A percentile compares a stretch with the other conserved stretches of the same genome.
These are phyloP conservation scores for Macrophomina tecta DNA, from an alignment of 2,329 filamentous ascomycete genomes.

Conservation along the genomic window DNA sequence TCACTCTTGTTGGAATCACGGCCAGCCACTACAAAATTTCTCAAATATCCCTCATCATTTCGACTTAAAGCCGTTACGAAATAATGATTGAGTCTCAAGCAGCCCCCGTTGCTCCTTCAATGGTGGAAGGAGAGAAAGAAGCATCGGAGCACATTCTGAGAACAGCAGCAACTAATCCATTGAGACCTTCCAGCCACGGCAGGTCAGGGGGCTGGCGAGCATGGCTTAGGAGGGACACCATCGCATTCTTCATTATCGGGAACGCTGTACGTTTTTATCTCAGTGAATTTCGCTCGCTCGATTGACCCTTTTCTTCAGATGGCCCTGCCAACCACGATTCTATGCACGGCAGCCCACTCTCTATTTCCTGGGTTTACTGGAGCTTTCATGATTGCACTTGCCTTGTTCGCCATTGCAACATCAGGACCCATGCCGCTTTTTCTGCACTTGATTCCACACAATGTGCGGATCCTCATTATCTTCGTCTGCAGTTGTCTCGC, in stretches of 20 bases:
- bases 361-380: constrained; percentile 7
- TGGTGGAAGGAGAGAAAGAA: not conserved
- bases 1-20: not conserved
- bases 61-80: not conserved
- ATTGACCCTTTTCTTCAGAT: not conserved
- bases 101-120: not conserved
- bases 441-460: not conserved
- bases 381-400: not conserved
- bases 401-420: not conserved
- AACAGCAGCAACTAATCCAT: not conserved
- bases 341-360: constrained; percentile 12
- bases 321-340: constrained; percentile 10
- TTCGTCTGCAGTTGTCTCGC: constrained; percentile 15
- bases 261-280: not conserved
- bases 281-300: too few species aligned
- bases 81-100: not conserved
- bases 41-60: too few species aligned
- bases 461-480: constrained; percentile 1
- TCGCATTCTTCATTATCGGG: constrained; percentile 18
- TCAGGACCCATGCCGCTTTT: not conserved
- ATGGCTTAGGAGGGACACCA: constrained; percentile 9
- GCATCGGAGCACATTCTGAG: constrained; percentile 3
- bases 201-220: not conserved
- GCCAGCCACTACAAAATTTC: too few species aligned
- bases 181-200: not conserved